Base-by-base conservation (phyloP, 2,329 filamentous ascomycete species). In the Microsporum audouinii region DNA sequence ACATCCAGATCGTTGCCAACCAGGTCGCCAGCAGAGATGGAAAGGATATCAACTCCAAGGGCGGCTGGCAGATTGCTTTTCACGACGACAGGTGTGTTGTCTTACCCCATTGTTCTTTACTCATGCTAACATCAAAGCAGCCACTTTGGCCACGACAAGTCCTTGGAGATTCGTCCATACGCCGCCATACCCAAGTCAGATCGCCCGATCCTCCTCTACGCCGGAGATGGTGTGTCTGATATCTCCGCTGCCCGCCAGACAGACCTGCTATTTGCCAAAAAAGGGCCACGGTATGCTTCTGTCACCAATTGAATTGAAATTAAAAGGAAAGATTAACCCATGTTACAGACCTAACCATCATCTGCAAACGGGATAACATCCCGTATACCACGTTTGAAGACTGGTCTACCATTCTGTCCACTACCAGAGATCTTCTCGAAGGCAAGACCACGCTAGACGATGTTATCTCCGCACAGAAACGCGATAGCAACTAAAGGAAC, bases 111-210 rank as follows among this genome's bases (percentile, higher is more conserved):
- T 10, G 14, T 7, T 29, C 3, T 12, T 33, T 38, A 47, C 61
- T 57, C 10, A 45, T 43, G 23, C 41, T 27, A 12, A 60, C n/a
- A 4, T n/a, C 23, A 23, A 34, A 60, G 62, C 64, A 89, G 88
- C 71, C 82, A 86, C 62, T 95, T 95, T 69, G 94, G 94, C n/a
- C 94, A 99, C 72, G 92, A 99, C 80, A 99, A 99, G 83, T 91
- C 87, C 31, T 79, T 92, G 60, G 89, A 94, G 72, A 90, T 99
- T 69, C 85, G 89, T 66, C 90, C 90, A 58, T 97, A 97, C 76
- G 75, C 74, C 31, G 73, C 84, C 31, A 79, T 95, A 49, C 85
- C 89, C 0, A 79, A 79, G 12, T 73, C 79, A 36, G 76, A 88
- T 69, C 82, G 91, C 47, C 94, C 94, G 1, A 86, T 84, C 43